Evolutionary conservation across 768 basidiomycete species (phyloP), one percentile per base, ranked within the genome.

Genomic region (Lepiota venenata): DNA sequence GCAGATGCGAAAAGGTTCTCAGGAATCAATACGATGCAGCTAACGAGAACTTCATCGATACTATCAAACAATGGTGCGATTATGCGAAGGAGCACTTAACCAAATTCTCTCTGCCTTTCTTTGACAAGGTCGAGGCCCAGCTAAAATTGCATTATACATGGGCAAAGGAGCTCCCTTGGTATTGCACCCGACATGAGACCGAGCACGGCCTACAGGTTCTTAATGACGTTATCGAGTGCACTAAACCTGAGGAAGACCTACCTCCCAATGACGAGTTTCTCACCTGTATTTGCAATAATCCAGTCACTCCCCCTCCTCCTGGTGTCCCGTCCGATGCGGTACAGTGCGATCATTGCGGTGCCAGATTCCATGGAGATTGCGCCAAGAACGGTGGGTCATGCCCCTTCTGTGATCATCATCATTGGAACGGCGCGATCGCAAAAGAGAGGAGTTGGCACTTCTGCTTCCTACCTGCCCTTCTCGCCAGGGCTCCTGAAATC

Each of bases 311-410:
- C 6, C 90, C 90, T n/a, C 83, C 84, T 2, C 82, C 81, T 3
- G 89, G 89, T 11, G 71, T 75, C 18, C 74, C 79, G 25, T 91
- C 91, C 0, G 90, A 92, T 64, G 91, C 91, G 1, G 91, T 93
- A 14, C 91, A 93, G 65, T 93, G 91, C 65, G 91, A 93, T 64
- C 90, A 93, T 61, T 93, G 91, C 58, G 89, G 81, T 65, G 91
- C 91, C 45, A 76, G 90, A 46, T 93, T 93, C 70, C 91, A 93
- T 57, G 90, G 89, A 4, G 78, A 84, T 46, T 93, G 91, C 61
- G 91, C 90, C 10, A 85, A 85, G 60, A 89, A 87, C 58, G 91
- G 91, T n/a, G 91, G 91, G 35, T 93, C 91, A 4, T 93, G 91
- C 64, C 91, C 91, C 0, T 93, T 93, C 74, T 93, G 91, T 60